Conservation (phyloP, 2,329 filamentous ascomycete genomes). For the Lachnellula willkommii region DNA sequence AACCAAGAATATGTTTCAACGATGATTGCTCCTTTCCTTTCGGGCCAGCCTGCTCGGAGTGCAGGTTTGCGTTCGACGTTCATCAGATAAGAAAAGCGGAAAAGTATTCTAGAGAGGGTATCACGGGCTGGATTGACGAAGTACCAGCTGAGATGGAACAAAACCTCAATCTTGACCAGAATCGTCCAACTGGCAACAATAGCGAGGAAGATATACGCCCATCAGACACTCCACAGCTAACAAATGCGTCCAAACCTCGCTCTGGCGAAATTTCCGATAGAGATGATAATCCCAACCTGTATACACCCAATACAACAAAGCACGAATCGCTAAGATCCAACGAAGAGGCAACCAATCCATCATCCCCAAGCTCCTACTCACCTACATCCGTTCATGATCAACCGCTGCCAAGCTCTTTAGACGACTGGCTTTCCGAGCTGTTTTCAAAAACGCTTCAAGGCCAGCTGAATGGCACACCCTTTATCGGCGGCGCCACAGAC, state of each 20-base stretch:
- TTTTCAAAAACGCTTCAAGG: slow-evolving; percentile 5
- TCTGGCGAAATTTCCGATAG: no score
- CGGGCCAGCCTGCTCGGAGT: slow-evolving; percentile 8
- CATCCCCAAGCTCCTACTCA: neutral
- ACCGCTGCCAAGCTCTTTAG: neutral
- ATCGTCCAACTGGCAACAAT: no score
- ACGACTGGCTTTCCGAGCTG: slow-evolving; percentile 5
- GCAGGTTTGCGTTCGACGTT: neutral
- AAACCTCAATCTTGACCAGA: no score
- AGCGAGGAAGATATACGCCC: no score
- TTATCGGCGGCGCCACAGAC: slow-evolving; percentile 9
- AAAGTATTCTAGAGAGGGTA: neutral
- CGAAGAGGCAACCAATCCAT: neutral
- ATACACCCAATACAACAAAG: no score
- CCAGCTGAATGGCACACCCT: neutral
- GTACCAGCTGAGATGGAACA: neutral
- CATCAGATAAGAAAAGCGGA: neutral
- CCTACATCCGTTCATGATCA: no score
- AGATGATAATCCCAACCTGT: no score
- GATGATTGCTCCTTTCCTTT: slow-evolving; percentile 12
- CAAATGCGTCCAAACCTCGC: no score
- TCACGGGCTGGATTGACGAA: neutral
- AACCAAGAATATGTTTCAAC: slow-evolving; percentile 13
- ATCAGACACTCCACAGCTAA: no score
- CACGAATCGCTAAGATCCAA: no score